Evolutionary conservation across 768 basidiomycete genomes (phyloP), one percentile per base, ranked within the genome.

Genomic region (Boletellus ananas): DNA sequence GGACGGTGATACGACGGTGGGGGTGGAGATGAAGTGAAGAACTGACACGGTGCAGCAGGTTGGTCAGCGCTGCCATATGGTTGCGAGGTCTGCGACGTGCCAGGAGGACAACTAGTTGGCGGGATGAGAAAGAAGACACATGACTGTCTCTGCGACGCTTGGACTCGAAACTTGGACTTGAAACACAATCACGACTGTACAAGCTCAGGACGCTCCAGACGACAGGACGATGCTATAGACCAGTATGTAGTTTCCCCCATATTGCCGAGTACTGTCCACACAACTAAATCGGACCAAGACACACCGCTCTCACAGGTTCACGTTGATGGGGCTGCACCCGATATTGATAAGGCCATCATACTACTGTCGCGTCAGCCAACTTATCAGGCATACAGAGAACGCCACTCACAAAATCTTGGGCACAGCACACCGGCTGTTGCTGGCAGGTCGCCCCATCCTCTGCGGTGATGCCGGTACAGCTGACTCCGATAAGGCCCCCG

Each of bases 281-380:
- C 23, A n/a, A 14, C 42, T 6, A 23, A 23, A 23, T 23, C 23
- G 33, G 12, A 31, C 20, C 8, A 43, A 29, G 10, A 11, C 25
- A 14, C 17, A 6, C 13, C 13, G 11, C 36, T 6, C 37, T 47
- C 37, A 47, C 7, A 47, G 18, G 20, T 23, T 33, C 29, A 39
- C 38, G 20, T 20, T 45, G 41, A 61, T 10, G 38, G 59, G 59
- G 44, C 10, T 57, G 51, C 60, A 60, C 17, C 60, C 56, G 7
- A 55, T 0, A 6, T 54, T 52, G 53, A 61, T 6, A 10, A 53
- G 5, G 21, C 51, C 51, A 11, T 23, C 29, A 29, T 29, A 29
- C 29, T 61, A 20, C 5, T 0, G 31, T 13, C 2, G 23, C 6
- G 23, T 33, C 17, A 46, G 50, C 35, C 3, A 17, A 21, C 20